Evolutionary conservation across 768 basidiomycete species (phyloP).

Genomic region (Xerocomellus intermedius): DNA sequence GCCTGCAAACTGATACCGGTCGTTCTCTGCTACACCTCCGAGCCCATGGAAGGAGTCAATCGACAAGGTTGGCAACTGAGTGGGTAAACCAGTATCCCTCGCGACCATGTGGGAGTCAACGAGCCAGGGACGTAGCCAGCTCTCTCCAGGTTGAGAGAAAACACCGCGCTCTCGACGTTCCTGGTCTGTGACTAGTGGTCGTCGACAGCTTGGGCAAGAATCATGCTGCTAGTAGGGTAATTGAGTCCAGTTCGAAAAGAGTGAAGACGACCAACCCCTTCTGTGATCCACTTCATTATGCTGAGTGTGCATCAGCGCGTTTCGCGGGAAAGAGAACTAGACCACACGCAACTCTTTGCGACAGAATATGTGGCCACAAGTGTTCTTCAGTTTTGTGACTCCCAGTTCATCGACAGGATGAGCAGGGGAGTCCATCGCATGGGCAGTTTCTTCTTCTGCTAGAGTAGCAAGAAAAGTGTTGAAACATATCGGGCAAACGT

Average conservation of each 20-base stretch:
- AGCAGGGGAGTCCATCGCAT: constrained; percentile 77
- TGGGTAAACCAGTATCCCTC: constrained; percentile 7
- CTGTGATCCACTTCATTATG: constrained; percentile 61
- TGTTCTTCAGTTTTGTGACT: constrained; percentile 57
- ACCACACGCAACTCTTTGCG: constrained; percentile 64
- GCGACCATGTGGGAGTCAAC: constrained; percentile 19
- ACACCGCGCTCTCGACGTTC: constrained; percentile 12
- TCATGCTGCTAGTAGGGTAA: constrained; percentile 43
- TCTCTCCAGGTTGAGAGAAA: constrained; percentile 4
- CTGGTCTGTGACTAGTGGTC: constrained; percentile 36
- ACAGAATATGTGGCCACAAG: constrained; percentile 74
- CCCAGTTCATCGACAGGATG: constrained; percentile 68
- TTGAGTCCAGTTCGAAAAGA: neutral
- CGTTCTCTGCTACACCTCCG: constrained; percentile 8
- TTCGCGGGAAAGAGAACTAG: constrained; percentile 1
- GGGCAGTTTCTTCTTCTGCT: constrained; percentile 71
- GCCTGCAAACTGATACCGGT: constrained; percentile 41
- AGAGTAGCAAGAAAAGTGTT: constrained; percentile 65
- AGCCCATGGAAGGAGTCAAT: constrained; percentile 14
- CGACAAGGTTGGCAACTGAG: constrained; percentile 18
- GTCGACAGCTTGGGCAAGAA: constrained; percentile 68
- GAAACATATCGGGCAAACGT: constrained; percentile 73
- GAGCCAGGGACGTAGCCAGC: constrained; percentile 26
- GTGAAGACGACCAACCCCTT: constrained; percentile 45
- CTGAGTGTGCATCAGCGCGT: constrained; percentile 36